These are phyloP conservation scores for Leccinum pallidistipes DNA, from an alignment of 1,284 basidiomycete species.

Conservation along the genomic window DNA sequence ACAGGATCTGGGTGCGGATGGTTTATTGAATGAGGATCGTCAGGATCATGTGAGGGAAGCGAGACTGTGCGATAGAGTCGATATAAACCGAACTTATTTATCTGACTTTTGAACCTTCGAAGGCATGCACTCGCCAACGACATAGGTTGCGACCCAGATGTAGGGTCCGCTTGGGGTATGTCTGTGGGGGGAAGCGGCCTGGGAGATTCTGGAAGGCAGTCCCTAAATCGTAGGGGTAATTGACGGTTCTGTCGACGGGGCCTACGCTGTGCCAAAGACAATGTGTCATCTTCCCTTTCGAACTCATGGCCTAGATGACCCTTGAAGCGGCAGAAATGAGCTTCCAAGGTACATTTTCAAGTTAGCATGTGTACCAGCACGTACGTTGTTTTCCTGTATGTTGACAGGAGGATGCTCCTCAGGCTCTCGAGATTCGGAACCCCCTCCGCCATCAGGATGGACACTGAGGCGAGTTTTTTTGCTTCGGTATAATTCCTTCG, in stretches of 20 bases:
- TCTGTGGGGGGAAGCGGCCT: not conserved
- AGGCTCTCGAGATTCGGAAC: no score
- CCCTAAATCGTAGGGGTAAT: not conserved
- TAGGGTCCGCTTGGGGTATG: not conserved
- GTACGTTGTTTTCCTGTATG: no score
- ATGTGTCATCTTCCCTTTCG: no score
- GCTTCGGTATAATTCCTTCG: no score
- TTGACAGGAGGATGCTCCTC: no score
- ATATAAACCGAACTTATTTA: not conserved
- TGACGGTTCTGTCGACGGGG: not conserved
- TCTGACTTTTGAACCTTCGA: not conserved
- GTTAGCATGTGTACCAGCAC: no score
- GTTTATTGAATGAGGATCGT: not conserved
- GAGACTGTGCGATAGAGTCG: not conserved
- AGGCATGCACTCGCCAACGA: not conserved
- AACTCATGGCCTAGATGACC: no score
- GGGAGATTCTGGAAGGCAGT: not conserved
- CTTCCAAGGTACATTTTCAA: no score
- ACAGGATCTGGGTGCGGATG: not conserved
- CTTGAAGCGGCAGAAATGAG: no score
- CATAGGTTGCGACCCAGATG: not conserved
- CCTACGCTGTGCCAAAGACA: not conserved
- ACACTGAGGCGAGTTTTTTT: no score
- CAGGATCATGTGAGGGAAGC: not conserved
- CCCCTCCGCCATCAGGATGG: no score